These are phyloP conservation scores for Ogataea thermomethanolica DNA, from an alignment of 805 yeast species.

Conservation along the genomic window DNA sequence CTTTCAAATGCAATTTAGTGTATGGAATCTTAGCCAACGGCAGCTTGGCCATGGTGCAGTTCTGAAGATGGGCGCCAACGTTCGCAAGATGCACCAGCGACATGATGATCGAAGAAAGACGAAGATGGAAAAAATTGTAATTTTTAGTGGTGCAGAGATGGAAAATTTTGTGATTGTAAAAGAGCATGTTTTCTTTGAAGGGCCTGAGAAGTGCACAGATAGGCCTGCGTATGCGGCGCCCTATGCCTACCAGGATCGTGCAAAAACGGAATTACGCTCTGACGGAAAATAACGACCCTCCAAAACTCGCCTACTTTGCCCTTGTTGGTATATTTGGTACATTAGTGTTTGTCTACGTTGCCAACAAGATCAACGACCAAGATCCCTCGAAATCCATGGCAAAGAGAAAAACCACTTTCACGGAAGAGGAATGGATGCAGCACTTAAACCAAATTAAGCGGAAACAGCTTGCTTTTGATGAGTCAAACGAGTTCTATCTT, in stretches of 20 bases:
- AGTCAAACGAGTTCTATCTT: constrained; percentile 25
- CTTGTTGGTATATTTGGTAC: constrained; percentile 45
- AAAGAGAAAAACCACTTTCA: constrained; percentile 38
- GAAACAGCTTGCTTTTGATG: constrained; percentile 28
- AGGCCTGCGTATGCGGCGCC: constrained; percentile 2
- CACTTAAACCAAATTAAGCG: constrained; percentile 35
- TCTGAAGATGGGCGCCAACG: constrained; percentile 84
- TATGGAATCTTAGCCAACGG: constrained; percentile 80
- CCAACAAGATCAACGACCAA: constrained; percentile 30
- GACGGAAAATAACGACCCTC: constrained; percentile 28
- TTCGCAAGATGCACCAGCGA: constrained; percentile 82
- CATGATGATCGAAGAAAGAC: constrained; percentile 43
- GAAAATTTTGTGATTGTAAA: background rate
- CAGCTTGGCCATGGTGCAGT: constrained; percentile 72
- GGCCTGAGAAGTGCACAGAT: constrained; percentile 3
- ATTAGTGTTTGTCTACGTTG: constrained; percentile 34
- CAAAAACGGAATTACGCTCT: constrained; percentile 14
- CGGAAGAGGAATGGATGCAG: constrained; percentile 46
- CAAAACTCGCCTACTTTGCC: constrained; percentile 39
- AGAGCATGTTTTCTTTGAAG: constrained; percentile 5
- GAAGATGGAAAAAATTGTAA: constrained; percentile 1
- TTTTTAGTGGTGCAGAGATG: constrained; percentile 4
- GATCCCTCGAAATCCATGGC: constrained; percentile 29
- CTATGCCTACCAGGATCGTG: background rate
- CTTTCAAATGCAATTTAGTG: constrained; percentile 75